phyloP scores from a whole-genome alignment of 148 eudicot species.

The Rhododendron vialii region DNA sequence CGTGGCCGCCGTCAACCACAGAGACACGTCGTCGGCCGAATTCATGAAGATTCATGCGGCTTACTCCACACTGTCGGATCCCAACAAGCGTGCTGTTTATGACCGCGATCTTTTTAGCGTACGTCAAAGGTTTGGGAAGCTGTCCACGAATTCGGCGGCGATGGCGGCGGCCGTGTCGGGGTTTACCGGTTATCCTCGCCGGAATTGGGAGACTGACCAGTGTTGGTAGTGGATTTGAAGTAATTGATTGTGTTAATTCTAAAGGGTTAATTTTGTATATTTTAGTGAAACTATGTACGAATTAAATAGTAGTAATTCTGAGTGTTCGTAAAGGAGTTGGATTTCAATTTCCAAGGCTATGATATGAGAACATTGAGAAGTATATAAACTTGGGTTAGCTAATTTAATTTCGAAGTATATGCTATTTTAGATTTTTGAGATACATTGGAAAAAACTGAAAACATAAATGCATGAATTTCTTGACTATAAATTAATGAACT shows the following conservation, averaged over 20 bases:
- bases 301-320: neutral
- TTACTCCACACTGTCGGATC: conserved; percentile 20
- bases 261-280: neutral
- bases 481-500: no score
- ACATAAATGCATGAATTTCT: no score
- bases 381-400: neutral
- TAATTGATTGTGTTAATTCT: neutral
- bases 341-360: neutral
- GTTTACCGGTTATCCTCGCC: neutral
- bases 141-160: neutral
- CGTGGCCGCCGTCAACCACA: conserved; percentile 1
- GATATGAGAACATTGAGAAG: neutral
- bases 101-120: conserved; percentile 17
- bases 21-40: neutral
- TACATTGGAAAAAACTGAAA: no score
- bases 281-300: neutral
- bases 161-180: neutral
- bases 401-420: neutral
- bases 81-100: conserved; percentile 18
- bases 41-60: conserved; percentile 26
- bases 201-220: conserved; percentile 21
- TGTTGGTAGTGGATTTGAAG: conserved; percentile 9
- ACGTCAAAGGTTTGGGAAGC: neutral
- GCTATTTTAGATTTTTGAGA: neutral
- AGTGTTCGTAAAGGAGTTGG: neutral